Percentiles rank a stretch among this genome's conserved stretches.
Conservation (phyloP, 352 stramenopile species). For the Phytophthora cactorum region DNA sequence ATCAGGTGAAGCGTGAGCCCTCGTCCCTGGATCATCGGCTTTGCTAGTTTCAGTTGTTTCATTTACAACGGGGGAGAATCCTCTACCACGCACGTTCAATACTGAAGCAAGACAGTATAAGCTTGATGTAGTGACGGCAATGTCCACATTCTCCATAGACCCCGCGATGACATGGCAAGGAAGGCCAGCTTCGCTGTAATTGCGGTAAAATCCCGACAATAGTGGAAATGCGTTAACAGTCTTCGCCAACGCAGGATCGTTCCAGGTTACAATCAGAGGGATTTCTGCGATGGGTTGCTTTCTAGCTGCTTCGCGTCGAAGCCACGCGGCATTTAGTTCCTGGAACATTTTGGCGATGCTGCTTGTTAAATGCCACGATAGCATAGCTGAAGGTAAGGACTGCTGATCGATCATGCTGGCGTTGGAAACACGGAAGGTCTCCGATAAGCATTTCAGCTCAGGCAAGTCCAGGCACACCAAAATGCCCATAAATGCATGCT, state of each 20-base stretch:
- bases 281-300: slow-evolving; percentile 17
- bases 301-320: not conserved
- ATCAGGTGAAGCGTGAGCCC: not conserved
- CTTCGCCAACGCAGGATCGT: slow-evolving; percentile 20
- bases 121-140: slow-evolving; percentile 52
- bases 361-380: slow-evolving; percentile 62
- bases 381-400: slow-evolving; percentile 43
- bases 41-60: not conserved
- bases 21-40: not conserved
- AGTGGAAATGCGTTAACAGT: slow-evolving; percentile 37
- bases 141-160: slow-evolving; percentile 55
- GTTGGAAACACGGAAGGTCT: slow-evolving; percentile 23
- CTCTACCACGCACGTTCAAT: slow-evolving; percentile 12
- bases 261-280: slow-evolving; percentile 44
- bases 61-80: not conserved
- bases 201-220: slow-evolving; percentile 50
- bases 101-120: slow-evolving; percentile 51
- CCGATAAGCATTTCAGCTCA: slow-evolving; percentile 42
- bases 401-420: not conserved
- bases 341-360: slow-evolving; percentile 51
- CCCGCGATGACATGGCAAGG: slow-evolving; percentile 40
- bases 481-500: slow-evolving; percentile 49
- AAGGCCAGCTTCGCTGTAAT: slow-evolving; percentile 50
- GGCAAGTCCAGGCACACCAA: slow-evolving; percentile 55
- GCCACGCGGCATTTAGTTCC: slow-evolving; percentile 5